phyloP scores from a whole-genome alignment of 768 basidiomycete species.

The Mycena crocata region DNA sequence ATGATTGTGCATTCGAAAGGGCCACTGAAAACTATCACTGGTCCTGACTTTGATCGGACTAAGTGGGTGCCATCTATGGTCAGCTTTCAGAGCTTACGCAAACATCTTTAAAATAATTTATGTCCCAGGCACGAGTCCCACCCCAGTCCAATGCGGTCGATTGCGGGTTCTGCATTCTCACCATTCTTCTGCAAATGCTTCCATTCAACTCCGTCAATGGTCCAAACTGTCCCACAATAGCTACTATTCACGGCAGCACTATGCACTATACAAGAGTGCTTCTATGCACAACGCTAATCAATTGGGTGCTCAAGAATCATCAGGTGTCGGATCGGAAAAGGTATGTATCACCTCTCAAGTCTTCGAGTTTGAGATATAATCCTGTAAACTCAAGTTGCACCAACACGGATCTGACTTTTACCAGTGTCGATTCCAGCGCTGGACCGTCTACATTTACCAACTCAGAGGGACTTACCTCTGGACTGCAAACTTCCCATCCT shows the following conservation, averaged over 20 bases:
- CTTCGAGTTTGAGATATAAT: too few relatives aligned
- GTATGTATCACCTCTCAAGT: too few relatives aligned
- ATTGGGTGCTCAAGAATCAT: background rate
- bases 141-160: background rate
- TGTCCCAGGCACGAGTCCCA: background rate
- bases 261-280: background rate
- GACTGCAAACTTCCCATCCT: too few relatives aligned
- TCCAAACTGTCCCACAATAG: background rate
- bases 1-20: too few relatives aligned
- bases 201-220: background rate
- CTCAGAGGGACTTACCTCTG: too few relatives aligned
- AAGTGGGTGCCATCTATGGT: too few relatives aligned
- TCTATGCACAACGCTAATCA: background rate
- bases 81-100: background rate
- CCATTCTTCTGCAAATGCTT: background rate
- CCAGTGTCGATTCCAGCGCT: too few relatives aligned
- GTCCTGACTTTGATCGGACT: too few relatives aligned
- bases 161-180: background rate
- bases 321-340: background rate
- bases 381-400: too few relatives aligned
- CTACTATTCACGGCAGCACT: background rate
- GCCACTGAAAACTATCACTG: too few relatives aligned
- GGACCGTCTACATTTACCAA: too few relatives aligned
- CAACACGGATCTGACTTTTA: too few relatives aligned
- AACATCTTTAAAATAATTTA: constrained; percentile 6